phyloP scores from a whole-genome alignment of 163 green algal genomes.

The Botryococcus braunii region DNA sequence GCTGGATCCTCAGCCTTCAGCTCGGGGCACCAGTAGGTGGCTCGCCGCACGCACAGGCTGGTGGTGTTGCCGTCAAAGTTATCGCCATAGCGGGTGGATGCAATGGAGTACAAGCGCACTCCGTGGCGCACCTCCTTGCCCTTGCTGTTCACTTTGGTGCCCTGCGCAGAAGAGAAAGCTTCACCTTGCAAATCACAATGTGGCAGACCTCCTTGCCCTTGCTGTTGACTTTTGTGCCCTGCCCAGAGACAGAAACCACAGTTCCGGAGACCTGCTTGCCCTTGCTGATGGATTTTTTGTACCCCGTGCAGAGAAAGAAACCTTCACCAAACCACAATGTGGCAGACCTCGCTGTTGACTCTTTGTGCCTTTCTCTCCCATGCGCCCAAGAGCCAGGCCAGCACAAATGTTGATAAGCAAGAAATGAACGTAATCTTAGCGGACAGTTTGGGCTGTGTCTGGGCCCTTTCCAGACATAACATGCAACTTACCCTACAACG shows the following conservation, averaged over 20 bases:
- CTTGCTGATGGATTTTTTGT: no score
- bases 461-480: no score
- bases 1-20: slow-evolving; percentile 84
- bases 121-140: slow-evolving; percentile 94
- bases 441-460: no score
- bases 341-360: no score
- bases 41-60: slow-evolving; percentile 92
- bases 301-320: no score
- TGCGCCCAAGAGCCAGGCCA: no score
- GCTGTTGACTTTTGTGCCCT: slow-evolving; percentile 91
- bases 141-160: slow-evolving; percentile 88
- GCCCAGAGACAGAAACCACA: slow-evolving; percentile 10
- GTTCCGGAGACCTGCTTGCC: no score
- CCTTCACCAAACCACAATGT: no score
- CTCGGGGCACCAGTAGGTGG: slow-evolving; percentile 82
- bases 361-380: no score
- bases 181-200: slow-evolving; percentile 36
- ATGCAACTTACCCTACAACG: no score
- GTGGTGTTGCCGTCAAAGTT: slow-evolving; percentile 91
- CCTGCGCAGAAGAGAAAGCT: slow-evolving; percentile 39
- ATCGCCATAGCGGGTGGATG: slow-evolving; percentile 92
- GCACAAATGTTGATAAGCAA: no score
- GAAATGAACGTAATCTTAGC: no score
- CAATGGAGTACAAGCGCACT: slow-evolving; percentile 97
- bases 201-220: slow-evolving; percentile 93